These are phyloP conservation scores for Monosporascus sp. DNA, from an alignment of 2,329 filamentous ascomycete species.

Conservation along the genomic window DNA sequence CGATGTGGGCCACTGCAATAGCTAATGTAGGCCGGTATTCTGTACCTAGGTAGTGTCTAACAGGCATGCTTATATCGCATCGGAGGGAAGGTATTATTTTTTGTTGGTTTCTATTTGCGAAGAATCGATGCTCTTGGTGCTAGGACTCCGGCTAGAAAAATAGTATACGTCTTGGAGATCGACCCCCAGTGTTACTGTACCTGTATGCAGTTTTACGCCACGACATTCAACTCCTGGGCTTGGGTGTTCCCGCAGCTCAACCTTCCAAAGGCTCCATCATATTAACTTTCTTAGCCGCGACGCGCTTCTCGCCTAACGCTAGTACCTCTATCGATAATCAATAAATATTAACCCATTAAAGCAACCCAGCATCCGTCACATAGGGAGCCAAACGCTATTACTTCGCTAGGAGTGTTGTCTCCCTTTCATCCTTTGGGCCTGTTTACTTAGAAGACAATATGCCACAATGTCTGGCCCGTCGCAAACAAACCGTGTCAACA, in stretches of 20 bases:
- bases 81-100: no score
- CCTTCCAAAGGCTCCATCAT: neutral
- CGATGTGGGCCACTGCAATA: neutral
- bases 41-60: no score
- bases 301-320: neutral
- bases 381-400: neutral
- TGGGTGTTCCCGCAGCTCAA: neutral
- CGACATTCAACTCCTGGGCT: neutral
- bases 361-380: neutral
- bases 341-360: neutral
- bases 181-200: no score
- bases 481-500: conserved; percentile 62
- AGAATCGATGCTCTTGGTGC: no score
- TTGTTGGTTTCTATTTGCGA: no score
- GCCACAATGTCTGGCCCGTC: conserved; percentile 51
- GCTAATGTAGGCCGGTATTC: no score
- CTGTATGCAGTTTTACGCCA: neutral
- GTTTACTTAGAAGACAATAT: conserved; percentile 16
- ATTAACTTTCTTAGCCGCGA: neutral
- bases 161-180: neutral
- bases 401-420: neutral
- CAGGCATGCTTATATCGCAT: no score
- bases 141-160: neutral
- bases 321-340: neutral
- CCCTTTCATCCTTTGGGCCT: neutral